Base-by-base conservation (phyloP, 2,329 filamentous ascomycete genomes). In the Myriosclerotinia curreyana region DNA sequence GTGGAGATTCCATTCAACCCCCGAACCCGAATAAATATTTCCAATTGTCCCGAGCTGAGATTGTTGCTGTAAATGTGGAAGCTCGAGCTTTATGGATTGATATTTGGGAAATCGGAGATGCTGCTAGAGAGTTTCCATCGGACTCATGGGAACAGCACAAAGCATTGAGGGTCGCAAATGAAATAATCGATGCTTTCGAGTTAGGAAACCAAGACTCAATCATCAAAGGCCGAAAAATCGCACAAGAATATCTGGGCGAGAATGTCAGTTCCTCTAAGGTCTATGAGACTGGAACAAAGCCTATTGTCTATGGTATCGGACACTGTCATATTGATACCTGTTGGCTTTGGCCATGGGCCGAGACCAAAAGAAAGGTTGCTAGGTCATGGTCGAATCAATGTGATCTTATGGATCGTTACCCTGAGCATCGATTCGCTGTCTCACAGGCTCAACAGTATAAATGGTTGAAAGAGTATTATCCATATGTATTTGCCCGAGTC, bases 251-350 rank as follows among this genome's bases (percentile, higher is more conserved):
- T 72, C 78, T 98, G 15, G 94, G 95, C 1, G 80, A 90, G 50
- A 83, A 90, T 64, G 86, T 96, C 54, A 89, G 96, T 75, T 93
- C 91, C 7, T 82, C 89, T 61, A 86, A 91, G 68, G 92, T 99
- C 12, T 99, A 98, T 74, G 83, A 91, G 49, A 86, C 82, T 58
- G 88, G 86, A 67, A 87, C 88, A 34, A 82, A 89, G 42, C 86
- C 91, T 1, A 82, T 96, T 65, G 91, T 98, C 4, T 95, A 86
- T 71, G 94, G 87, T 44, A 94, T 98, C 69, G 95, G 95, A 0
- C 92, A 99, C 76, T 99, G 95, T 71, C 95, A 99, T 76, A 99
- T 99, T 70, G 95, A 98, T 77, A 96, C 90, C 36, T 97, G 94
- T 77, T 99, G 95, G 95, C 82, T 99, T 44, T 99, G 95, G 95